A percentile compares a stretch with the other conserved stretches of the same genome.
phyloP scores from a whole-genome alignment of 2,329 filamentous ascomycete genomes.

The Fusarium sulawesiense region DNA sequence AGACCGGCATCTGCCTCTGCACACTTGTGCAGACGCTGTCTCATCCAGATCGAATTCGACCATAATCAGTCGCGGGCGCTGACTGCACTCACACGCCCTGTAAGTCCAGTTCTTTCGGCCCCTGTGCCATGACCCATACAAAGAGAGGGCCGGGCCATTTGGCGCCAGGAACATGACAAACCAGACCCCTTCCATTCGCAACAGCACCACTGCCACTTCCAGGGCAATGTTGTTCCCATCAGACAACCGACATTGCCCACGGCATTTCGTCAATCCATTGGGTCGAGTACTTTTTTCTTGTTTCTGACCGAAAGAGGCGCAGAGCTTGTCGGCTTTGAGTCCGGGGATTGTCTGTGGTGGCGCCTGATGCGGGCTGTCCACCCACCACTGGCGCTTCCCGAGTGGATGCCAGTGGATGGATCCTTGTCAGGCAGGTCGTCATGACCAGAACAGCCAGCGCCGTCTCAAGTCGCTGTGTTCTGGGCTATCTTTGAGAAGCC shows the following conservation, averaged over 20 bases:
- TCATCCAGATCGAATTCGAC: conserved; percentile 33
- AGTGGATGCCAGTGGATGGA: conserved; percentile 45
- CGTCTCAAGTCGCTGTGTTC: conserved; percentile 44
- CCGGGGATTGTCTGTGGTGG: conserved; percentile 47
- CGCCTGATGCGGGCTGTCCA: conserved; percentile 48
- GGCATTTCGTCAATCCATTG: conserved; percentile 11
- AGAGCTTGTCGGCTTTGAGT: conserved; percentile 45
- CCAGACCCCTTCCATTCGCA: conserved; percentile 6
- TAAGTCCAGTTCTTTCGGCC: conserved; percentile 17
- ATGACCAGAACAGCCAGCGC: conserved; percentile 46
- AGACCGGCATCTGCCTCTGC: conserved; percentile 24
- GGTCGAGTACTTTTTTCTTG: conserved; percentile 26
- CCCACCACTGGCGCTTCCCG: conserved; percentile 47
- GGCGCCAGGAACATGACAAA: conserved; percentile 22
- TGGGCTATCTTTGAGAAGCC: conserved; percentile 32
- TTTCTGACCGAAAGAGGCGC: conserved; percentile 35
- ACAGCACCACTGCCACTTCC: conserved; percentile 10
- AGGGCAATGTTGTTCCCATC: neutral
- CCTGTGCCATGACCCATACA: conserved; percentile 36
- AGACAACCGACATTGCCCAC: neutral
- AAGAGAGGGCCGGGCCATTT: conserved; percentile 28
- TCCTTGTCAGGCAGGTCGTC: conserved; percentile 47
- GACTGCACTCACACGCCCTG: conserved; percentile 20
- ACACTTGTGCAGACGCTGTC: conserved; percentile 43
- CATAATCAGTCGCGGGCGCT: conserved; percentile 30